These are phyloP conservation scores for Paramecium tetraurelia DNA, from an alignment of 73 alveolate genomes.

Conservation along the genomic window DNA sequence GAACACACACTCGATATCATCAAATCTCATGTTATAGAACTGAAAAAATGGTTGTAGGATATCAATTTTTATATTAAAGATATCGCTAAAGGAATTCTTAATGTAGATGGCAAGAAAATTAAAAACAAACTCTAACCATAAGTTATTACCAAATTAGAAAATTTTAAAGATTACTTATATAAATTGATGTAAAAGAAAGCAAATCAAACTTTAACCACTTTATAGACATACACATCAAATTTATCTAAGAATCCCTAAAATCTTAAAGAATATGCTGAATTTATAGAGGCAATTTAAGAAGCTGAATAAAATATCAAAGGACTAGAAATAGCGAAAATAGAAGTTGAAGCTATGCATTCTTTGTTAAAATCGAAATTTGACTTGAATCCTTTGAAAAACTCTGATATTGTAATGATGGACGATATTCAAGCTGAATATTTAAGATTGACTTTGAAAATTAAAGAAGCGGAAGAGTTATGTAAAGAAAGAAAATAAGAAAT, in stretches of 20 bases:
- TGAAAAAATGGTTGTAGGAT: conserved; percentile 72
- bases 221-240: conserved; percentile 38
- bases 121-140: conserved; percentile 69
- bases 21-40: conserved; percentile 65
- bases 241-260: conserved; percentile 66
- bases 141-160: conserved; percentile 66
- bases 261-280: conserved; percentile 72
- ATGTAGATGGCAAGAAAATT: conserved; percentile 76
- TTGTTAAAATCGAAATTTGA: conserved; percentile 59
- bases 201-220: conserved; percentile 60
- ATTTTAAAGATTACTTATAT: conserved; percentile 70
- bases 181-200: conserved; percentile 75
- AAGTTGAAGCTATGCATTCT: conserved; percentile 73
- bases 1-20: conserved; percentile 67
- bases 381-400: not conserved
- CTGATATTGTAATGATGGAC: conserved; percentile 41
- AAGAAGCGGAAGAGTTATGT: conserved; percentile 52
- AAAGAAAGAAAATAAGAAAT: conserved; percentile 54
- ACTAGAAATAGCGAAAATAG: conserved; percentile 65
- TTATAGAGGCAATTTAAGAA: conserved; percentile 66
- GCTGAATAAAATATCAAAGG: conserved; percentile 65
- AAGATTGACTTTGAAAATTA: not conserved
- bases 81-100: conserved; percentile 69
- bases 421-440: conserved; percentile 53
- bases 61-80: conserved; percentile 65